Evolutionary conservation across 306 rosid genomes (phyloP).

Genomic region (Glycyrrhiza uralensis): DNA sequence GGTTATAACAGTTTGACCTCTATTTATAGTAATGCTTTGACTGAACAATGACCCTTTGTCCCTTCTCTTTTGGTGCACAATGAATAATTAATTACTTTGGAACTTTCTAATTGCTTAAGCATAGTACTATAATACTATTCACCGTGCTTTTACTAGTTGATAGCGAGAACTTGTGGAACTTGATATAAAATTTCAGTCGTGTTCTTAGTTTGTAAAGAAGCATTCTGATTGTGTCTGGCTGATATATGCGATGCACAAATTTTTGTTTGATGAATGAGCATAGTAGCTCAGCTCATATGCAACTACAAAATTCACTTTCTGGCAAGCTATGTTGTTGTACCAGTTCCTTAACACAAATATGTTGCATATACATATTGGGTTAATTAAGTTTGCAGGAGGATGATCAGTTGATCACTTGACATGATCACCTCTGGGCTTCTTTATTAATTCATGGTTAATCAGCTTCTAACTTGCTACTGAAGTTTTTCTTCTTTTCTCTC

Average conservation of each 20-base stretch:
- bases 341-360: not conserved
- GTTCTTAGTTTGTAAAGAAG: not conserved
- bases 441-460: slow-evolving; percentile 6
- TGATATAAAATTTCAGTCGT: not conserved
- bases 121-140: not conserved
- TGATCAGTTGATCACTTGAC: not conserved
- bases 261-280: not conserved
- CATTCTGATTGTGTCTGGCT: not conserved
- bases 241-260: not conserved
- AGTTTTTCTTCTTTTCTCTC: not conserved
- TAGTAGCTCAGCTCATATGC: not conserved
- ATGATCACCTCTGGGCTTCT: slow-evolving; percentile 2
- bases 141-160: not conserved
- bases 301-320: slow-evolving; percentile 2
- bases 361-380: slow-evolving; percentile 10
- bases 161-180: not conserved
- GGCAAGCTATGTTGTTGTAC: not conserved
- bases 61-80: slow-evolving; percentile 2
- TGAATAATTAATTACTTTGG: not conserved
- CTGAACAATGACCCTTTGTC: not conserved
- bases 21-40: not conserved
- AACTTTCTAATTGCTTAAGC: not conserved
- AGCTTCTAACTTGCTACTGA: slow-evolving; percentile 4
- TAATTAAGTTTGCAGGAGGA: slow-evolving; percentile 1
- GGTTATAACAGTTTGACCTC: not conserved